Evolutionary conservation across 2,329 filamentous ascomycete species (phyloP), one percentile per base, ranked within the genome.

Genomic region (Talaromyces sp.): DNA sequence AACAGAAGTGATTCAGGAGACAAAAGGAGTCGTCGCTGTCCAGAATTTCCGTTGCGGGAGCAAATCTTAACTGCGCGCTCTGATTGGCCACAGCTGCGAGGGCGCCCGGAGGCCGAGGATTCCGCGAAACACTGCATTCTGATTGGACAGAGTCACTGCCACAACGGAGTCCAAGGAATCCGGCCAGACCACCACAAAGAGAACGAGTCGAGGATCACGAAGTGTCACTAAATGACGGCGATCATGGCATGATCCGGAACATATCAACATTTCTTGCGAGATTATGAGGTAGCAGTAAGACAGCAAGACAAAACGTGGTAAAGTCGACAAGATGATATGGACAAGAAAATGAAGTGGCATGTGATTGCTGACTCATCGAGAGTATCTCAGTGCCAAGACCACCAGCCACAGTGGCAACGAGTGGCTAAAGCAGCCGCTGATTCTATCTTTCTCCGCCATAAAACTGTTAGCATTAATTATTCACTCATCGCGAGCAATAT

Each of bases 401-500:
- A 59, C 25, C 53, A 58, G 54, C 59, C 64, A 63, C 64, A 47
- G 63, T 65, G 63, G 64, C 64, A 17, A 27, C 11, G 27, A 40
- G 63, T 54, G 64, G 58, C 64, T 61, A 51, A 27, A 53, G 6
- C 45, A 45, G n/a, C 59, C 22, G 45, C 59, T 43, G 22, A 43
- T 59, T 59, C n/a, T n/a, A n/a, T n/a, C n/a, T n/a, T n/a, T n/a
- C 56, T 58, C 31, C 53, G 10, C 34, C 49, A 3, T 15, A 53
- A 29, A 53, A 53, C 49, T n/a, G 13, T 2, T 27, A 25, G 43
- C 58, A 60, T 25, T 17, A 60, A 47, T 27, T 60, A 60, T 25
- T 17, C 49, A 47, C 40, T 60, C 58, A 47, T 60, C 43, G 6
- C 27, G 19, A 31, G 43, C 22, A 47, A 47, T 47, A 47, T 45